phyloP scores from a whole-genome alignment of 176 grass and related monocot genomes.

The Thalia dealbata region DNA sequence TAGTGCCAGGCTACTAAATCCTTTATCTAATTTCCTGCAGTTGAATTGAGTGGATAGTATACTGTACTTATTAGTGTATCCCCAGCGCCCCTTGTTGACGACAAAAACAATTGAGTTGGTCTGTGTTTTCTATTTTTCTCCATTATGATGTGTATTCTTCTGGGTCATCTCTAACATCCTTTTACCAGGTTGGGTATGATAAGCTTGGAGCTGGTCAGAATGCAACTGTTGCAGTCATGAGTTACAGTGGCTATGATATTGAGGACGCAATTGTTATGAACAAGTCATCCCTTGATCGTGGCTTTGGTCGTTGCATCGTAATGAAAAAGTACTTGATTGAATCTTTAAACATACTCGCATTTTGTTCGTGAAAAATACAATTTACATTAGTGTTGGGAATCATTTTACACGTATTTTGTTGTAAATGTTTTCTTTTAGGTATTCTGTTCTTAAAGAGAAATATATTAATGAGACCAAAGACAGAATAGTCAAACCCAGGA shows the following conservation, averaged over 20 bases:
- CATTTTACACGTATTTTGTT: constrained; percentile 8
- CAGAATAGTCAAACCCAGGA: constrained; percentile 54
- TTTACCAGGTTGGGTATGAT: constrained; percentile 78
- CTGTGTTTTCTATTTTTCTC: constrained; percentile 29
- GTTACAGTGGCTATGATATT: constrained; percentile 97
- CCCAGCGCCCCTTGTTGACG: constrained; percentile 82
- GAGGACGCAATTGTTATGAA: constrained; percentile 99
- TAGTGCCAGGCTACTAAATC: constrained; percentile 24
- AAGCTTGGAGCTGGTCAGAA: constrained; percentile 93
- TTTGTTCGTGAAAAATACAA: background rate
- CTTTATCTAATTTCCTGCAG: constrained; percentile 35
- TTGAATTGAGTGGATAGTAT: constrained; percentile 76
- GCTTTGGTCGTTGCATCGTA: constrained; percentile 87
- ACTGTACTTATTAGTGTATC: constrained; percentile 82
- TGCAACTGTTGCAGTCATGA: constrained; percentile 93
- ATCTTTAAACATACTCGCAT: background rate
- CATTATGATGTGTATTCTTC: background rate
- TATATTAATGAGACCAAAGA: constrained; percentile 41
- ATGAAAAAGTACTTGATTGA: constrained; percentile 84
- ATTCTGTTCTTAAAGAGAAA: constrained; percentile 52
- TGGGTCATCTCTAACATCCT: background rate
- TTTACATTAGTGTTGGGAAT: background rate
- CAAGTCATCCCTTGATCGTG: constrained; percentile 95
- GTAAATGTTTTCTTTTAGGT: constrained; percentile 37
- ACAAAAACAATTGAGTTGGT: constrained; percentile 98